Evolutionary conservation across 192 early-diverging fungal species (phyloP), one percentile per base, ranked within the genome.

Genomic region (Globomyces pollinis-pini): DNA sequence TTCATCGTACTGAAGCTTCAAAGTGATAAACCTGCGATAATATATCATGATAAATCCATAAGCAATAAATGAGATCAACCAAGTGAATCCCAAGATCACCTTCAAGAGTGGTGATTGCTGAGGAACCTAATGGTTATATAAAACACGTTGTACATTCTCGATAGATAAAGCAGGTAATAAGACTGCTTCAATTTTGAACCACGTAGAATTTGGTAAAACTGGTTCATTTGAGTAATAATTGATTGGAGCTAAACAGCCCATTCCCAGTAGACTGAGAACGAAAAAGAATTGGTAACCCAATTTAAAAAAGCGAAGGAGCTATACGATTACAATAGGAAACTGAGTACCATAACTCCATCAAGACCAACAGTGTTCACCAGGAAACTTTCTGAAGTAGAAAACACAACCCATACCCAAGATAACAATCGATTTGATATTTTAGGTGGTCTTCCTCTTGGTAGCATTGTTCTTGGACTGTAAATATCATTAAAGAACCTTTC

Each of bases 221-320:
- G 69, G 66, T 28, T 72, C 68, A 31, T 73, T 61, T n/a, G 73
- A 62, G 50, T 63, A 68, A 55, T 71, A 80, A 66, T 80, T 80
- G 45, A 78, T 63, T 1, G 78, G 78, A 36, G 61, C 71, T 21
- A 80, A 11, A 2, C 77, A 39, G 1, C 52, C 38, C 23, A 79
- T 59, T 5, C 78, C 74, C 31, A 80, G 41, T 20, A 80, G 36
- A 2, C 53, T 34, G 21, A 80, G 66, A 4, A 76, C 26, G 3
- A 52, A 29, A 39, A 80, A 80, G 39, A 79, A 38, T 5, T 53
- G 39, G 29, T 60, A 52, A 6, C 78, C 73, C 34, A 62, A 68
- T 53, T 71, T 73, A 20, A 80, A 65, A n/a, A n/a, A n/a, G n/a
- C n/a, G n/a, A n/a, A n/a, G n/a, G n/a, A n/a, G n/a, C n/a, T n/a